Percentiles rank a stretch among this genome's conserved stretches.
Conservation (phyloP, 768 basidiomycete species). For the Boletus edulis region DNA sequence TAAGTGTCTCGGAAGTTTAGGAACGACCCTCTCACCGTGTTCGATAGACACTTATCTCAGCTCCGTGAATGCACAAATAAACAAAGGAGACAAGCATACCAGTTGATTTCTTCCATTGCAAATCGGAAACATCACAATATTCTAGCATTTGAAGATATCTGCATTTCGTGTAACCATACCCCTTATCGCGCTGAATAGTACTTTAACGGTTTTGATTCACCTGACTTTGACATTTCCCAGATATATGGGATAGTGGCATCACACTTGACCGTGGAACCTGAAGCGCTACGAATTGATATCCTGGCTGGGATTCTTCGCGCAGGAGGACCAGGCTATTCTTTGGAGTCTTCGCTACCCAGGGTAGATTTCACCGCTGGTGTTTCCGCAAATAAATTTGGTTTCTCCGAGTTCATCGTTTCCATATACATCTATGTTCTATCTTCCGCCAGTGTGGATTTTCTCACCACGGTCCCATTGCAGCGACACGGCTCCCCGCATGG, state of each 20-base stretch:
- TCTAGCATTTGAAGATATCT: conserved; percentile 7
- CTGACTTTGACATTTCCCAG: not conserved
- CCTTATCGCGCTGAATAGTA: not conserved
- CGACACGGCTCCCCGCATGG: too few species aligned
- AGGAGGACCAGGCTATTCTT: too few species aligned
- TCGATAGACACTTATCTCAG: conserved; percentile 62
- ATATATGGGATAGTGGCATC: not conserved
- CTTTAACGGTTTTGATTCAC: too few species aligned
- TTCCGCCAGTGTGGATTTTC: too few species aligned
- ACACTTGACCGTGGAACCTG: too few species aligned
- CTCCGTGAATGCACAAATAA: conserved; percentile 43
- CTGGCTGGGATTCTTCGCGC: not conserved
- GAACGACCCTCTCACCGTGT: not conserved
- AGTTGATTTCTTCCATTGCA: conserved; percentile 1
- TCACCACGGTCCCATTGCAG: not conserved
- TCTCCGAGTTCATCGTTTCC: not conserved
- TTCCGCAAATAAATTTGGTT: too few species aligned
- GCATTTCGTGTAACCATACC: conserved; percentile 10
- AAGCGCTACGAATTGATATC: too few species aligned
- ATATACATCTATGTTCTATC: not conserved
- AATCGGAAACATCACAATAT: not conserved
- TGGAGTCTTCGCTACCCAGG: too few species aligned
- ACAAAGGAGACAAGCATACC: not conserved
- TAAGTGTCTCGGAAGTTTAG: conserved; percentile 36
- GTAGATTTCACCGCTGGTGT: too few species aligned